Evolutionary conservation across 2,329 filamentous ascomycete genomes (phyloP).

Genomic region (Rutstroemia sydowiana): DNA sequence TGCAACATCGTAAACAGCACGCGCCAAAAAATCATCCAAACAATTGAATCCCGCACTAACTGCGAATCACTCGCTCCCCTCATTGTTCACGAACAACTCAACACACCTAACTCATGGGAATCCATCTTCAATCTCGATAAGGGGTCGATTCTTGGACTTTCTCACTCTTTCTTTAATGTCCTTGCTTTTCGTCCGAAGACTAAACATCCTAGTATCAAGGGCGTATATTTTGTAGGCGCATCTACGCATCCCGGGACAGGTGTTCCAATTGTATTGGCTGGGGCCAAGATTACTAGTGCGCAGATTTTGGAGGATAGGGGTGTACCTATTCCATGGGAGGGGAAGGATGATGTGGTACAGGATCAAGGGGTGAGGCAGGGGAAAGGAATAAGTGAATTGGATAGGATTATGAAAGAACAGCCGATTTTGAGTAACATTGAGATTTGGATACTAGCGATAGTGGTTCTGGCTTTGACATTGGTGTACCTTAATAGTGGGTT

Average conservation of each 20-base stretch:
- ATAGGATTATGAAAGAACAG: slow-evolving; percentile 16
- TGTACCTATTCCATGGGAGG: slow-evolving; percentile 18
- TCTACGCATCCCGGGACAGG: slow-evolving; percentile 71
- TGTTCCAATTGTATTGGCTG: slow-evolving; percentile 65
- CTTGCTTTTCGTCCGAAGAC: slow-evolving; percentile 58
- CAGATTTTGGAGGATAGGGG: slow-evolving; percentile 37
- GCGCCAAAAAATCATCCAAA: slow-evolving; percentile 52
- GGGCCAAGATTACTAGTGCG: slow-evolving; percentile 54
- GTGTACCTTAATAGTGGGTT: slow-evolving; percentile 18
- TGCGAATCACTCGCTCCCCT: slow-evolving; percentile 36
- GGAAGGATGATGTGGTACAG: slow-evolving; percentile 7
- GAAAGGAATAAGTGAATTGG: slow-evolving; percentile 20
- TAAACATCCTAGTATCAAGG: slow-evolving; percentile 33
- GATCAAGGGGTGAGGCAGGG: slow-evolving; percentile 18
- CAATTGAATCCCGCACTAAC: slow-evolving; percentile 53
- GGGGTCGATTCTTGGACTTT: slow-evolving; percentile 65
- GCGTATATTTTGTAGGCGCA: slow-evolving; percentile 65
- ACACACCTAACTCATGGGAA: slow-evolving; percentile 60
- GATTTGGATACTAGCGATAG: slow-evolving; percentile 14
- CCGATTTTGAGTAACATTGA: slow-evolving; percentile 17
- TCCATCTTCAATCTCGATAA: slow-evolving; percentile 65
- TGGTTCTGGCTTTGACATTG: slow-evolving; percentile 13
- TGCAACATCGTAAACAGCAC: slow-evolving; percentile 50
- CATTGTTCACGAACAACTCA: slow-evolving; percentile 49
- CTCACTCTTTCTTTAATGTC: slow-evolving; percentile 68